Evolutionary conservation across 352 stramenopile genomes (phyloP).

Genomic region (Aphanomyces euteiches): DNA sequence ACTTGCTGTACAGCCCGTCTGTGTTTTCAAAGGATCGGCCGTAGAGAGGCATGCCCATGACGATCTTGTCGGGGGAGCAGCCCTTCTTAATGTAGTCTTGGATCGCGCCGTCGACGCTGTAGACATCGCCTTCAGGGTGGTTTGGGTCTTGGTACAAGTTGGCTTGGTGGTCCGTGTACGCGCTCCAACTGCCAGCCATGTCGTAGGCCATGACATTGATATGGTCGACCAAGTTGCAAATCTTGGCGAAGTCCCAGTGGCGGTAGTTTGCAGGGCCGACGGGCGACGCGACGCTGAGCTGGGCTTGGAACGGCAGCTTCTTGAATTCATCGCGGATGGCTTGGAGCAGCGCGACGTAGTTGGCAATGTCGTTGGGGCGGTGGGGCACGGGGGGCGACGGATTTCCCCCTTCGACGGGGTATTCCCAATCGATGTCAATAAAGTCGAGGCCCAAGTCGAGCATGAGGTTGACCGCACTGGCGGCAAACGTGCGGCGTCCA

Average conservation of each 20-base stretch:
- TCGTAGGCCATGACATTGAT: slow-evolving; percentile 27
- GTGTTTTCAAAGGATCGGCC: slow-evolving; percentile 17
- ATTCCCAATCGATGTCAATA: slow-evolving; percentile 26
- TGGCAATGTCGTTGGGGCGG: slow-evolving; percentile 12
- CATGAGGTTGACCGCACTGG: slow-evolving; percentile 12
- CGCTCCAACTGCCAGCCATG: slow-evolving; percentile 18
- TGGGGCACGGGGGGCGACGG: slow-evolving; percentile 14
- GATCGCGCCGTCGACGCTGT: slow-evolving; percentile 10
- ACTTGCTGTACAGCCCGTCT: slow-evolving; percentile 6
- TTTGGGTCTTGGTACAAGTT: slow-evolving; percentile 23
- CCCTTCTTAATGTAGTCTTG: slow-evolving; percentile 26
- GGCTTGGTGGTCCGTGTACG: slow-evolving; percentile 22
- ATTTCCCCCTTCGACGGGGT: slow-evolving; percentile 24
- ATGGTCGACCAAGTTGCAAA: slow-evolving; percentile 10
- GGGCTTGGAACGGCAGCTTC: slow-evolving; percentile 15
- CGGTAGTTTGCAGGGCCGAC: slow-evolving; percentile 16
- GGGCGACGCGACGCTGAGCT: slow-evolving; percentile 22
- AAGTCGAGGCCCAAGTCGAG: slow-evolving; percentile 21
- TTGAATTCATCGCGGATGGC: slow-evolving; percentile 10
- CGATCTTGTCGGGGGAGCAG: slow-evolving; percentile 15
- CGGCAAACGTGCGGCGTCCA: neutral
- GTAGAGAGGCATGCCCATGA: slow-evolving; percentile 17
- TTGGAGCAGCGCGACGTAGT: slow-evolving; percentile 9
- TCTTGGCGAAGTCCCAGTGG: slow-evolving; percentile 18
- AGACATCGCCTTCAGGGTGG: slow-evolving; percentile 10